Conservation (phyloP, 1,284 basidiomycete species). For the Bondarzewia mesenterica region DNA sequence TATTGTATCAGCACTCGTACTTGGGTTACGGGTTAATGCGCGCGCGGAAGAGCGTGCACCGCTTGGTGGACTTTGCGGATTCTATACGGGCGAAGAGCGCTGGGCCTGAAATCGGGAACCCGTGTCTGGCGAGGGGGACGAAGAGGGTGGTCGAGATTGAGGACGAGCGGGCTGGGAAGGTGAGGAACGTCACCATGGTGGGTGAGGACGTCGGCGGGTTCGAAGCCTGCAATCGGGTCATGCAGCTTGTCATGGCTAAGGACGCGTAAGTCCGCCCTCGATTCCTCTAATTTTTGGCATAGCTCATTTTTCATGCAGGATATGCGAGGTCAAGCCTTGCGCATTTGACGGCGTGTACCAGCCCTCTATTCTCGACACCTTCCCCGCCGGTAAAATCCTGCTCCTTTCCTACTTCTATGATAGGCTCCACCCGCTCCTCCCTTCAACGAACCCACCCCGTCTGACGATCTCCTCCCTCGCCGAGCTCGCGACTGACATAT, state of each 20-base stretch:
- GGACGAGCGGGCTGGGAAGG: constrained; percentile 38
- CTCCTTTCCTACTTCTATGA: constrained; percentile 98
- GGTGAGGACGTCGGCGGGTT: constrained; percentile 78
- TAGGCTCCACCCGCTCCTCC: constrained; percentile 77
- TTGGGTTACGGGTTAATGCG: constrained; percentile 95
- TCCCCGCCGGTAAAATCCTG: constrained; percentile 72
- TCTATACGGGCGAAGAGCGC: constrained; percentile 28
- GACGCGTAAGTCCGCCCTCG: constrained; percentile 62
- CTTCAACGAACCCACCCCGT: constrained; percentile 17
- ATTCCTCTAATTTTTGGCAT: constrained; percentile 7
- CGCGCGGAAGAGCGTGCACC: constrained; percentile 81
- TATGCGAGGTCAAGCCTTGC: constrained; percentile 87
- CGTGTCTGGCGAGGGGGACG: constrained; percentile 74
- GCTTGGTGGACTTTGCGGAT: constrained; percentile 84
- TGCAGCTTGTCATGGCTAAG: constrained; percentile 94
- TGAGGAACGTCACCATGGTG: constrained; percentile 71
- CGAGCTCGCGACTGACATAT: constrained; percentile 62
- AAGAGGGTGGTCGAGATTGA: constrained; percentile 63
- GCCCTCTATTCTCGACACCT: constrained; percentile 87
- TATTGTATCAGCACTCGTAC: constrained; percentile 92
- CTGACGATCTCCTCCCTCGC: constrained; percentile 61
- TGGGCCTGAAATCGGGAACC: constrained; percentile 47
- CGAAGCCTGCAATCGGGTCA: constrained; percentile 77
- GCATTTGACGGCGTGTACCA: constrained; percentile 98
- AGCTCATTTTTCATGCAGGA: constrained; percentile 30